phyloP scores from a whole-genome alignment of 768 basidiomycete genomes.

The Suillus occidentalis region DNA sequence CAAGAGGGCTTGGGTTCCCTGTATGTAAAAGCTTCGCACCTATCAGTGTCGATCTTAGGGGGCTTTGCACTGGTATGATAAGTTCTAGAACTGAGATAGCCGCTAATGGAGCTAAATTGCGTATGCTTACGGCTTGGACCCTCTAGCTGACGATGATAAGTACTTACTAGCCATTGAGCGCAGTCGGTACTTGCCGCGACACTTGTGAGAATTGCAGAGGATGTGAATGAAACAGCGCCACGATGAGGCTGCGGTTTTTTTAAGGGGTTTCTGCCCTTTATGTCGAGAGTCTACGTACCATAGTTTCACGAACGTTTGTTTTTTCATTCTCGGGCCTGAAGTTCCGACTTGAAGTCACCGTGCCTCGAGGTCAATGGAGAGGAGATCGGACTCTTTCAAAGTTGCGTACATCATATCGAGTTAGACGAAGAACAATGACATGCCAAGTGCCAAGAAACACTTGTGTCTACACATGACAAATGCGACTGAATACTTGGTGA shows the following conservation, averaged over 20 bases:
- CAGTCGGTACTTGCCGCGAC: not conserved
- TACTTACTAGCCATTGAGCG: too few species aligned
- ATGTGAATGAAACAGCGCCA: too few species aligned
- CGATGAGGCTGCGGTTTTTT: too few species aligned
- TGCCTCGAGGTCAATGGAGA: not conserved
- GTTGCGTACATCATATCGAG: too few species aligned
- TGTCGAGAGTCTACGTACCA: not conserved
- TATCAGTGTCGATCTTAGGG: not conserved
- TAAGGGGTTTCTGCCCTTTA: not conserved
- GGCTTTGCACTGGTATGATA: not conserved
- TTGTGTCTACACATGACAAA: not conserved
- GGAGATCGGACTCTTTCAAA: not conserved
- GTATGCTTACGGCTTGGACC: not conserved
- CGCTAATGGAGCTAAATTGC: too few species aligned
- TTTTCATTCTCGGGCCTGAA: not conserved
- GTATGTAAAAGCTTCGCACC: not conserved
- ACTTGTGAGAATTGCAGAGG: too few species aligned
- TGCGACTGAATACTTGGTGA: not conserved
- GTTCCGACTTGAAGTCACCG: not conserved
- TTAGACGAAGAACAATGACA: not conserved
- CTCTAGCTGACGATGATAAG: not conserved
- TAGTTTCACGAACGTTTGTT: not conserved
- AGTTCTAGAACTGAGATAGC: too few species aligned
- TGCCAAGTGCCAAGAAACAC: constrained; percentile 1
- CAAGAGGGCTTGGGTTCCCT: not conserved